These are phyloP conservation scores for Penicillium sp. DNA, from an alignment of 2,329 filamentous ascomycete species.

Conservation along the genomic window DNA sequence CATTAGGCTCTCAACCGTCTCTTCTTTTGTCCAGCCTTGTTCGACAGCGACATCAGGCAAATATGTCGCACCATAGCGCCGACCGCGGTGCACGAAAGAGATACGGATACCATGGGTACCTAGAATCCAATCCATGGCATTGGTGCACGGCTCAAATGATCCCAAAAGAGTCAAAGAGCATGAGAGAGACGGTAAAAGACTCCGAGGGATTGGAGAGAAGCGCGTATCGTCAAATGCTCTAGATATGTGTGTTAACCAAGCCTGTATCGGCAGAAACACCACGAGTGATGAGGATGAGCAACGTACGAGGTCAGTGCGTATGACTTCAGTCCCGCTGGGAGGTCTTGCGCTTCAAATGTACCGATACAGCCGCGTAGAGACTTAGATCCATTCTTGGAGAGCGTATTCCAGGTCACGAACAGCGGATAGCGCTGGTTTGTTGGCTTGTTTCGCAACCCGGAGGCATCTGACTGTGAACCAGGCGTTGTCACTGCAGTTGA, in stretches of 20 bases:
- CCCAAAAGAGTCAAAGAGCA: constrained; percentile 80
- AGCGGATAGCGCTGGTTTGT: constrained; percentile 66
- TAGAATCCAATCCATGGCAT: constrained; percentile 82
- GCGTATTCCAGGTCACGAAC: constrained; percentile 93
- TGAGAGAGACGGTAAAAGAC: constrained; percentile 52
- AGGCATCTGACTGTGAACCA: constrained; percentile 42
- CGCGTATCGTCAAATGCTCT: constrained; percentile 68
- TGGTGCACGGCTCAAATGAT: constrained; percentile 75
- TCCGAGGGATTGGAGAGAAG: constrained; percentile 60
- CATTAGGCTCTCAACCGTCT: constrained; percentile 87
- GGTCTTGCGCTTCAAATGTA: constrained; percentile 79
- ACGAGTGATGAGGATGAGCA: constrained; percentile 1
- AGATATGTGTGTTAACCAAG: constrained; percentile 6
- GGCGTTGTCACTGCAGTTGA: constrained; percentile 50
- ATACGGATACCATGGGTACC: constrained; percentile 87
- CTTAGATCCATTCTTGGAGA: constrained; percentile 64
- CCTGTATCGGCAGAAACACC: not conserved
- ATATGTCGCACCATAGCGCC: constrained; percentile 83
- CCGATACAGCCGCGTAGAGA: constrained; percentile 92
- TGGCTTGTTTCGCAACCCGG: constrained; percentile 31
- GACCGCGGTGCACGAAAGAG: constrained; percentile 74
- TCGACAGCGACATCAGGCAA: constrained; percentile 88
- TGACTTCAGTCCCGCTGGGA: constrained; percentile 72
- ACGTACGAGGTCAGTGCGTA: constrained; percentile 81
- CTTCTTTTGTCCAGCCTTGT: constrained; percentile 94